Base-by-base conservation (phyloP, 495 filamentous ascomycete genomes). In the Penicillium subrubescens region DNA sequence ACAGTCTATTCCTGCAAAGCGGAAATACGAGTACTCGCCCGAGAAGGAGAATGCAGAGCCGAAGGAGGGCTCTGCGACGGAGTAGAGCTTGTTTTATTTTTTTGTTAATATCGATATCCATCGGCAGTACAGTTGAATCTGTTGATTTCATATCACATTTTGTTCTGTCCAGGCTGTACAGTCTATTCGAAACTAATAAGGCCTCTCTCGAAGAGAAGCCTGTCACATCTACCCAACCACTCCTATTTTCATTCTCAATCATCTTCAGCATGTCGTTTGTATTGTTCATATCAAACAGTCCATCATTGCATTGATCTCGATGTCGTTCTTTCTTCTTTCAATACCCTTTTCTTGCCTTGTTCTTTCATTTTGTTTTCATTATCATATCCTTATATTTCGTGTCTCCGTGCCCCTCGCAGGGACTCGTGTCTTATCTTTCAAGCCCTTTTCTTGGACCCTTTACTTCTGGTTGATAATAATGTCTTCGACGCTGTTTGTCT, bases 31-130 rank as follows among this genome's bases (percentile, higher is more conserved):
- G 48, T 66, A 67, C 41, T 65, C 71, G 14, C 63, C 64, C 14
- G 73, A 75, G 43, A 74, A 72, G 43, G 75, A 79, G 55, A 70
- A 71, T 10, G 67, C 66, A 17, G 71, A 78, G 58, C 62, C 73
- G 11, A 73, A 76, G 41, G 67, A 73, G 44, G 66, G 54, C 35
- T 66, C 59, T 41, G 48, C 25, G 8, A 34, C 55, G 29, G 61
- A 66, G 31, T 71, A 61, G 61, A 46, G 6, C 21, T 52, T 31
- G 5, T 27, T 27, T 10, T 37, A 27, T 17, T 37, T 10, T 29
- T 25, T 56, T 56, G 53, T 53, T 37, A 54, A 39, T 53, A 25
- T 34, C 48, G 12, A 61, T 19, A 21, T 27, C n/a, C 39, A 59
- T 27, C 41, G 27, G 43, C 29, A 14, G 19, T 33, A 59, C 25